Conservation (phyloP, 768 basidiomycete species). For the Lactarius vividus region DNA sequence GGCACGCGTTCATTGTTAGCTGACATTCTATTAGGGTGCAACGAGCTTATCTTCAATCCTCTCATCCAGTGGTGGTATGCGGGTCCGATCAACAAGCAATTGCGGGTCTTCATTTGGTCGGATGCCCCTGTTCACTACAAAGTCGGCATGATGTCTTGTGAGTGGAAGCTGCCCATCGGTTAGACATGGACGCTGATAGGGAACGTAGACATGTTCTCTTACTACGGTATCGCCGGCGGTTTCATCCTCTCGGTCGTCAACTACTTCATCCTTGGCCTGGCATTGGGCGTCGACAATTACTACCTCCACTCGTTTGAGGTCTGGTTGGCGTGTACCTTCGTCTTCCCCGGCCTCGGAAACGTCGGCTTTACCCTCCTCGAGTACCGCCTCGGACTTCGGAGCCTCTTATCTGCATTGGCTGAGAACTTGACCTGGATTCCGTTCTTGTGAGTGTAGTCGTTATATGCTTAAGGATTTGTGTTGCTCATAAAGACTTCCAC, state of each 20-base stretch:
- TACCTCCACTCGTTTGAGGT: conserved; percentile 73
- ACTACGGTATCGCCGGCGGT: conserved; percentile 63
- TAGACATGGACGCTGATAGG: not conserved
- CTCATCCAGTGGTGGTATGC: conserved; percentile 69
- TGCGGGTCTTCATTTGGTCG: conserved; percentile 75
- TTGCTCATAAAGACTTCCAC: conserved; percentile 4
- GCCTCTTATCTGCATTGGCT: conserved; percentile 46
- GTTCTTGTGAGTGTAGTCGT: conserved; percentile 62
- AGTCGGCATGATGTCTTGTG: conserved; percentile 72
- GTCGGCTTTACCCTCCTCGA: conserved; percentile 65
- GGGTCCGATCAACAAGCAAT: conserved; percentile 82
- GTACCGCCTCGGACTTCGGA: conserved; percentile 60
- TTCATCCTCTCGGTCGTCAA: conserved; percentile 63
- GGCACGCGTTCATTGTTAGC: not conserved
- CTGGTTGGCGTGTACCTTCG: conserved; percentile 68
- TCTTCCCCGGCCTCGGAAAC: conserved; percentile 68
- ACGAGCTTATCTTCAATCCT: conserved; percentile 84
- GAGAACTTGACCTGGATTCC: conserved; percentile 66
- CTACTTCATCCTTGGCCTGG: conserved; percentile 65
- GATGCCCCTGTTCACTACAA: conserved; percentile 79
- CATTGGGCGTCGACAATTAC: conserved; percentile 61
- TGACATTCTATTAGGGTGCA: conserved; percentile 47
- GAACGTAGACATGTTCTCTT: conserved; percentile 44
- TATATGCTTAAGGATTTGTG: not conserved
- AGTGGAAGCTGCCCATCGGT: conserved; percentile 31